These are phyloP conservation scores for Toxicodendron radicans DNA, from an alignment of 345 rosid species.

Conservation along the genomic window DNA sequence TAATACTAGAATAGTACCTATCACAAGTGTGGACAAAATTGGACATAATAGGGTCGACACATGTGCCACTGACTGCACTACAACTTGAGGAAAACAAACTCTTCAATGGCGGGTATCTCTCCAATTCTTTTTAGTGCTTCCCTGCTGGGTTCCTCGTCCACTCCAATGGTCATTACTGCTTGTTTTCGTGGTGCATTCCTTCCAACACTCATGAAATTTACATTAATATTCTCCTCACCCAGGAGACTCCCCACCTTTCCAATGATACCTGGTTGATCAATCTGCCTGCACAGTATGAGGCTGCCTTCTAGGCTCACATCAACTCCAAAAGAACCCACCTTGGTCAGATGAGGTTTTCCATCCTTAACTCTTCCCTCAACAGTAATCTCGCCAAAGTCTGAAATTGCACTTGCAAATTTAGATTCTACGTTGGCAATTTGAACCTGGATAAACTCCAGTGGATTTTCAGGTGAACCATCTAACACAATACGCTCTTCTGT, in stretches of 20 bases:
- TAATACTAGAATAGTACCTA: not conserved
- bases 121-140: slow-evolving; percentile 53
- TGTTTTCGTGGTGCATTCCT: slow-evolving; percentile 55
- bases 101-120: slow-evolving; percentile 51
- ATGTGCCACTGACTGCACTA: slow-evolving; percentile 11
- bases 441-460: slow-evolving; percentile 64
- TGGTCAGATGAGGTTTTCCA: slow-evolving; percentile 59
- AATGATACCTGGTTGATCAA: slow-evolving; percentile 72
- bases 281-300: slow-evolving; percentile 63
- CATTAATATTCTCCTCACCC: slow-evolving; percentile 66
- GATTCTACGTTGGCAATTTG: slow-evolving; percentile 67
- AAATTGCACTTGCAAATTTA: slow-evolving; percentile 65
- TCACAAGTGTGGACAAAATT: not conserved
- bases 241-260: slow-evolving; percentile 61
- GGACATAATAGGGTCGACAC: not conserved
- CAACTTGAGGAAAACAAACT: slow-evolving; percentile 59
- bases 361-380: slow-evolving; percentile 74
- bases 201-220: slow-evolving; percentile 71
- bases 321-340: slow-evolving; percentile 65
- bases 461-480: slow-evolving; percentile 58
- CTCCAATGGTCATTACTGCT: slow-evolving; percentile 76
- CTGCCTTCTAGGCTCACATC: slow-evolving; percentile 83
- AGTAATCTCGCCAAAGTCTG: slow-evolving; percentile 53
- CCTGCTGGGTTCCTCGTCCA: slow-evolving; percentile 63
- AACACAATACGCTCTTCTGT: slow-evolving; percentile 52